phyloP scores from a whole-genome alignment of 2,329 filamentous ascomycete species.

The Elsinoe ampelina region DNA sequence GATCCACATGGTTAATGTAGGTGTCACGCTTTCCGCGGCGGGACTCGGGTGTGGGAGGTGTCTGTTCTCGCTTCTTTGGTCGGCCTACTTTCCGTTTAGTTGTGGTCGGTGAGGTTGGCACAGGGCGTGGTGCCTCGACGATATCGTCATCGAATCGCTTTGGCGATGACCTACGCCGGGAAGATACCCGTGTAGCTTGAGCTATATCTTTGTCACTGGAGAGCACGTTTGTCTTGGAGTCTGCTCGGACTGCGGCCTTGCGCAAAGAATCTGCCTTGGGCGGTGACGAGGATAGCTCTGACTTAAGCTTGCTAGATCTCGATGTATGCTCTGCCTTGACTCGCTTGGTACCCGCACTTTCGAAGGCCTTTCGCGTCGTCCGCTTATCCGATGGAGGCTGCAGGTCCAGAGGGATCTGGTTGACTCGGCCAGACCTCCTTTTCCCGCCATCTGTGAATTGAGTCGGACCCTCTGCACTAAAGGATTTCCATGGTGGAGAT shows the following conservation, averaged over 20 bases:
- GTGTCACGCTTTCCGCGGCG: background rate
- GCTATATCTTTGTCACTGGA: background rate
- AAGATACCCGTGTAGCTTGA: background rate
- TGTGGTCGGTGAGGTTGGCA: background rate
- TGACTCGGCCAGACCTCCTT: conserved; percentile 52
- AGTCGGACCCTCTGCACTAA: conserved; percentile 76
- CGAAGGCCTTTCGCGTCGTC: conserved; percentile 33
- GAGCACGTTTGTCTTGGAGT: background rate
- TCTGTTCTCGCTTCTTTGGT: conserved; percentile 3
- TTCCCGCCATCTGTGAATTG: conserved; percentile 60
- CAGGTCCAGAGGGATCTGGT: conserved; percentile 39
- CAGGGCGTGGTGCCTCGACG: background rate
- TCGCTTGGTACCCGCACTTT: background rate
- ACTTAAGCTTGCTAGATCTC: conserved; percentile 2
- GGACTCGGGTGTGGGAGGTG: background rate
- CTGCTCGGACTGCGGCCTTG: background rate
- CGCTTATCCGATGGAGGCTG: conserved; percentile 40
- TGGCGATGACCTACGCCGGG: conserved; percentile 4
- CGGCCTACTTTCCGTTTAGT: conserved; percentile 1
- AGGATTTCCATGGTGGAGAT: conserved; percentile 80
- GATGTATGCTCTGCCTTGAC: background rate
- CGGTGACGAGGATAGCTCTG: background rate
- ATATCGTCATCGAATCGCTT: conserved; percentile 2
- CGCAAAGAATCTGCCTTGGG: background rate
- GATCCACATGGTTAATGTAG: background rate